Conservation (phyloP, 352 stramenopile species). For the Globisporangium rhizosaccharum region DNA sequence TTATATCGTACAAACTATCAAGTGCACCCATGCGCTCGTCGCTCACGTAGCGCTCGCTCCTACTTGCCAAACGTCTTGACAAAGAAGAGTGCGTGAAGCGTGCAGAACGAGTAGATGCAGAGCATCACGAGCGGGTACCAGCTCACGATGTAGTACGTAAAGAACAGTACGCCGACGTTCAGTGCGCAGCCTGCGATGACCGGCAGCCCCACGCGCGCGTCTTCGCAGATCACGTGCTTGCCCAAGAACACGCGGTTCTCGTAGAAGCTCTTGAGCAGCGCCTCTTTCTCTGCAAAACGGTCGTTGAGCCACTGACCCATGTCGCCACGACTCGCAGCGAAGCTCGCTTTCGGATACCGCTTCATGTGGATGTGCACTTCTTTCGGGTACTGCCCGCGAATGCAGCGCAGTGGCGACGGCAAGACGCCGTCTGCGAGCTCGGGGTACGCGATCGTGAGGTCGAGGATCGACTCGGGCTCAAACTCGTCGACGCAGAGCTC, state of each 20-base stretch:
- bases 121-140: slow-evolving; percentile 23
- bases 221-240: slow-evolving; percentile 27
- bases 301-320: slow-evolving; percentile 62
- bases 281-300: slow-evolving; percentile 70
- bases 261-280: slow-evolving; percentile 64
- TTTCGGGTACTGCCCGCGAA: slow-evolving; percentile 54
- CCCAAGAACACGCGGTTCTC: slow-evolving; percentile 37
- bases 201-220: slow-evolving; percentile 21
- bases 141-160: slow-evolving; percentile 23
- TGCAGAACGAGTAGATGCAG: slow-evolving; percentile 31
- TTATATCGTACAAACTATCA: background rate
- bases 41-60: background rate
- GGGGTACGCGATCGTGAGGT: slow-evolving; percentile 73
- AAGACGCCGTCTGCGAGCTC: slow-evolving; percentile 63
- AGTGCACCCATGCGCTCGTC: background rate
- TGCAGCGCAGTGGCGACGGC: slow-evolving; percentile 64
- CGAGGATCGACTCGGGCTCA: slow-evolving; percentile 60
- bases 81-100: slow-evolving; percentile 38
- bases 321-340: slow-evolving; percentile 35
- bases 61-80: slow-evolving; percentile 46
- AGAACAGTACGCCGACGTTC: slow-evolving; percentile 34
- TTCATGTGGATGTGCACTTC: slow-evolving; percentile 74
- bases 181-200: slow-evolving; percentile 24
- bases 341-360: slow-evolving; percentile 37
- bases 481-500: slow-evolving; percentile 60